phyloP scores from a whole-genome alignment of 208 protist genomes.

The Lotmaria passim region DNA sequence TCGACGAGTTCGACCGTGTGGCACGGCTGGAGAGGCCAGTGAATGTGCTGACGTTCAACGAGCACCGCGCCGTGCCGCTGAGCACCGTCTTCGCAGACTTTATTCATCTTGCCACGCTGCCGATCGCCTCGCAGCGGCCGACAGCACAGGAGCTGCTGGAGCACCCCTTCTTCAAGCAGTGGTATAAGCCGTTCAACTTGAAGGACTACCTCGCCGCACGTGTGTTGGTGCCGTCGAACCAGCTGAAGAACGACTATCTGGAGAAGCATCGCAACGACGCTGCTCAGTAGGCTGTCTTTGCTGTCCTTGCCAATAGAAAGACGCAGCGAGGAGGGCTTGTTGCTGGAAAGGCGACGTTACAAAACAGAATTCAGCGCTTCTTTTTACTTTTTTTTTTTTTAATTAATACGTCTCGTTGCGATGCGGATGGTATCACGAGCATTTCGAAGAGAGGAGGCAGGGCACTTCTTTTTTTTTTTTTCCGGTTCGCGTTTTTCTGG shows the following conservation, averaged over 20 bases:
- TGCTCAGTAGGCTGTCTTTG: not conserved
- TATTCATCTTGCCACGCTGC: constrained; percentile 66
- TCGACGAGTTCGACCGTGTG: constrained; percentile 76
- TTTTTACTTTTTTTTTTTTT: too few relatives aligned
- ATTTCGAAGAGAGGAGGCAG: too few relatives aligned
- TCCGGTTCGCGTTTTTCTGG: too few relatives aligned
- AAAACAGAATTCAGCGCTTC: too few relatives aligned
- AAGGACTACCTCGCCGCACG: constrained; percentile 68
- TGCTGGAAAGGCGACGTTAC: not conserved
- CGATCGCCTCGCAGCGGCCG: constrained; percentile 58
- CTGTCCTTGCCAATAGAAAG: too few relatives aligned
- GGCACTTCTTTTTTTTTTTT: too few relatives aligned
- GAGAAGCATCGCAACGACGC: constrained; percentile 23
- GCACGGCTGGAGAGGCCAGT: constrained; percentile 54
- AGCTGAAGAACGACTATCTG: constrained; percentile 52
- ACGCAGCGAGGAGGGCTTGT: too few relatives aligned
- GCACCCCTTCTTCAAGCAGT: constrained; percentile 90
- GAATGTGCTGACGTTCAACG: constrained; percentile 41
- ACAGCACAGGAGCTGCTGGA: constrained; percentile 84
- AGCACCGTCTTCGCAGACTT: constrained; percentile 75
- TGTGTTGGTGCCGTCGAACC: constrained; percentile 52
- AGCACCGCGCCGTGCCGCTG: constrained; percentile 43
- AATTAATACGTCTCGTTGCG: too few relatives aligned
- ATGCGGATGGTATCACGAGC: too few relatives aligned
- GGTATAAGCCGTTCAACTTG: constrained; percentile 72